A percentile compares a stretch with the other conserved stretches of the same genome.
Conservation (phyloP, 352 stramenopile species). For the Pythium rishiriense region DNA sequence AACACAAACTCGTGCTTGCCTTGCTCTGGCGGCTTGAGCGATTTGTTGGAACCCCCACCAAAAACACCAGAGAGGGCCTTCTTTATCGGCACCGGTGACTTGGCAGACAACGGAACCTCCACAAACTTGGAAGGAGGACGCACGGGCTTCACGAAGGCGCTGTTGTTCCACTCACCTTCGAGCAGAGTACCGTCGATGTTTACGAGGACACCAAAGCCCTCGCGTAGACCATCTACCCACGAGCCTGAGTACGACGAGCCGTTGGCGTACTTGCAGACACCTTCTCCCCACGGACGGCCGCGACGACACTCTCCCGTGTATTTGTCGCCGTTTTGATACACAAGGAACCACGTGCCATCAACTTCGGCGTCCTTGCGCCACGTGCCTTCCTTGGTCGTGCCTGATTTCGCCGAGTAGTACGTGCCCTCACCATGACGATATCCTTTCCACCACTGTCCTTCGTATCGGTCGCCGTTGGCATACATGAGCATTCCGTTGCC, state of each 20-base stretch:
- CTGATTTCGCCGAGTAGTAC: constrained; percentile 50
- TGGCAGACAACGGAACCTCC: constrained; percentile 46
- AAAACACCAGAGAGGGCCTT: constrained; percentile 12
- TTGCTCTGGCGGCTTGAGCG: constrained; percentile 24
- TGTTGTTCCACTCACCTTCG: constrained; percentile 76
- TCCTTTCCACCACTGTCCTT: constrained; percentile 77
- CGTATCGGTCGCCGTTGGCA: constrained; percentile 51
- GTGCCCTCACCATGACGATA: constrained; percentile 68
- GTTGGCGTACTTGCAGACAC: constrained; percentile 90
- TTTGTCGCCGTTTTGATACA: constrained; percentile 77
- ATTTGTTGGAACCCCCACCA: constrained; percentile 2
- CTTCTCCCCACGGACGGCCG: constrained; percentile 69
- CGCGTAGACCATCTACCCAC: constrained; percentile 76
- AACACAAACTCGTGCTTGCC: constrained; percentile 50
- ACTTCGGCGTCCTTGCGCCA: constrained; percentile 62
- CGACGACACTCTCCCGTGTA: constrained; percentile 62
- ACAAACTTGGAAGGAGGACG: constrained; percentile 56
- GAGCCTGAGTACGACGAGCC: constrained; percentile 89
- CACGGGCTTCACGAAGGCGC: constrained; percentile 51
- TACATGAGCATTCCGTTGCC: constrained; percentile 60
- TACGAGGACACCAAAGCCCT: constrained; percentile 75
- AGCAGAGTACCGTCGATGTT: constrained; percentile 61
- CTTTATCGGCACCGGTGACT: constrained; percentile 2
- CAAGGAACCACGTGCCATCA: constrained; percentile 69
- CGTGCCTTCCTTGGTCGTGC: constrained; percentile 65